These are phyloP conservation scores for Quercus alba DNA, from an alignment of 306 rosid species.

Conservation along the genomic window DNA sequence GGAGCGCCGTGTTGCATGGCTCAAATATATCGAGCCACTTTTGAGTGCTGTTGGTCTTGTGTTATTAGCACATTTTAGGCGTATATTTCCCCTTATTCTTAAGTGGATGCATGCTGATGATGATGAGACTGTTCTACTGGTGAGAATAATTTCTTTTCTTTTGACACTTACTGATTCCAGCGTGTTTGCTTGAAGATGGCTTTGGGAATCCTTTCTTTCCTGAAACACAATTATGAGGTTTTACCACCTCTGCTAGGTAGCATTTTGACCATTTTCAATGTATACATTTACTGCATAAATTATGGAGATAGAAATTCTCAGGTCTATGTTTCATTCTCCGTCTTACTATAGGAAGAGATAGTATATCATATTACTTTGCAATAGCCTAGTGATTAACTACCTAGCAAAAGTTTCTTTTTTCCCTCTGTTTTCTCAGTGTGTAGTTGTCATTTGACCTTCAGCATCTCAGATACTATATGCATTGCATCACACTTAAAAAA, in stretches of 20 bases:
- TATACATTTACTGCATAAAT: neutral
- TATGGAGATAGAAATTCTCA: neutral
- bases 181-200: neutral
- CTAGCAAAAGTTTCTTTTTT: neutral
- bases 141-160: conserved; percentile 30
- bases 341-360: neutral
- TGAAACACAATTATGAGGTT: neutral
- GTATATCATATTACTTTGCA: neutral
- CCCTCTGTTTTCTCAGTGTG: neutral
- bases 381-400: neutral
- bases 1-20: conserved; percentile 91
- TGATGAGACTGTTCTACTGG: conserved; percentile 73
- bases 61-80: conserved; percentile 83
- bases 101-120: conserved; percentile 92
- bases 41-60: conserved; percentile 63
- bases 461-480: neutral
- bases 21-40: conserved; percentile 53
- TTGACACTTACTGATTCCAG: neutral
- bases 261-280: neutral
- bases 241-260: neutral
- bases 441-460: neutral
- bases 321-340: neutral
- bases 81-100: conserved; percentile 84
- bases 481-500: neutral
- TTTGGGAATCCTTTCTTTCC: neutral